Conservation (phyloP, 2,329 filamentous ascomycete genomes). For the Thelonectria blattea region DNA sequence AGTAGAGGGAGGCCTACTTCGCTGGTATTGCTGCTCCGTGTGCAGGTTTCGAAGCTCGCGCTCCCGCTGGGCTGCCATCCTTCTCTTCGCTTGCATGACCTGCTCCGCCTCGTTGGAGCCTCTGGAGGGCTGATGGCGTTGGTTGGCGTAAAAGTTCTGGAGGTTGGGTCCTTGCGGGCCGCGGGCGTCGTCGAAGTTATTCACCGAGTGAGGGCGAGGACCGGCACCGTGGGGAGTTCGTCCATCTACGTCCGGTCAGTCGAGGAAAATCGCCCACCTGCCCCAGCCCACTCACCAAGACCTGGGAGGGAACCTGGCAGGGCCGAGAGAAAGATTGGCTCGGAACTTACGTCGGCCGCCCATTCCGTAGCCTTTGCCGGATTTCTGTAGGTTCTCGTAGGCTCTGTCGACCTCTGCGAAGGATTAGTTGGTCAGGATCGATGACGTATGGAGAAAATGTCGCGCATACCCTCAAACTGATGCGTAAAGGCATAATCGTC, state of each 20-base stretch:
- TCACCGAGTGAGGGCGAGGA: conserved; percentile 81
- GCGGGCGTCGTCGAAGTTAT: conserved; percentile 79
- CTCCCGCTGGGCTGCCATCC: conserved; percentile 98
- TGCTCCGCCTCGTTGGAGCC: conserved; percentile 91
- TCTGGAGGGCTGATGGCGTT: conserved; percentile 87
- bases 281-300: conserved; percentile 28
- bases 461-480: conserved; percentile 82
- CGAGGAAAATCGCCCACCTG: conserved; percentile 24
- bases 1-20: conserved; percentile 90
- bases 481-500: conserved; percentile 84
- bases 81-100: conserved; percentile 98
- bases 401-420: conserved; percentile 89
- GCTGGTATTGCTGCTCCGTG: conserved; percentile 99
- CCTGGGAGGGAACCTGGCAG: conserved; percentile 25
- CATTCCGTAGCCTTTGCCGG: conserved; percentile 85
- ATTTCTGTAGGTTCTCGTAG: conserved; percentile 94
- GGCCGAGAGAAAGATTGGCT: conserved; percentile 26
- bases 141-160: conserved; percentile 92
- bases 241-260: conserved; percentile 62
- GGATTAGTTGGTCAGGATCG: conserved; percentile 25
- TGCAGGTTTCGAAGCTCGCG: conserved; percentile 99
- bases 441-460: neutral
- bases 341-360: conserved; percentile 81
- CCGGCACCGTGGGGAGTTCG: conserved; percentile 68
- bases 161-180: conserved; percentile 75